These are phyloP conservation scores for Rhytidhysteron rufulum DNA, from an alignment of 2,329 filamentous ascomycete genomes.

Conservation along the genomic window DNA sequence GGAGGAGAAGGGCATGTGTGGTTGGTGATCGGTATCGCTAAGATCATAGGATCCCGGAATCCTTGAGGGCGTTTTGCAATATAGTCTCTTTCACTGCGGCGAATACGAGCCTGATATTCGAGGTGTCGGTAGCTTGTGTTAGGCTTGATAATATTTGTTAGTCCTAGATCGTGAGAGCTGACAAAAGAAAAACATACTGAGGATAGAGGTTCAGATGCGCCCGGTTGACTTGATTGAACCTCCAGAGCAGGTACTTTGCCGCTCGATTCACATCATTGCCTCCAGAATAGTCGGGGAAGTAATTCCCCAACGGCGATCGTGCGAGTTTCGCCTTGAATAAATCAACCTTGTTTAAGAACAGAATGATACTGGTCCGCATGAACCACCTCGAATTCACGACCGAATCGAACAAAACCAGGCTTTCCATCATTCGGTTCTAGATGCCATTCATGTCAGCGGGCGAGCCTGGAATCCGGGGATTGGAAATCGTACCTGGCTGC, in stretches of 20 bases:
- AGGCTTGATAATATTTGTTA: constrained; percentile 57
- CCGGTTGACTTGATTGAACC: constrained; percentile 97
- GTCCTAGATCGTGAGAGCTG: constrained; percentile 7
- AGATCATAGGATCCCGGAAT: constrained; percentile 79
- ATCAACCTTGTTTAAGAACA: constrained; percentile 99
- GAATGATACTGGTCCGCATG: constrained; percentile 96
- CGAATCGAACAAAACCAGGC: constrained; percentile 90
- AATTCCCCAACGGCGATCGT: constrained; percentile 85
- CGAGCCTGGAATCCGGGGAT: constrained; percentile 6
- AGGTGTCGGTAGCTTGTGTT: constrained; percentile 97
- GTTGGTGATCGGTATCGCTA: not conserved
- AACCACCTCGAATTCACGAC: constrained; percentile 99
- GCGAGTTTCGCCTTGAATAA: constrained; percentile 93
- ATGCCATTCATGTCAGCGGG: constrained; percentile 17
- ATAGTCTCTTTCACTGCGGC: constrained; percentile 99
- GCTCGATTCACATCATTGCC: constrained; percentile 98
- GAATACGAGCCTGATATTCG: constrained; percentile 96
- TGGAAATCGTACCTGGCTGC: constrained; percentile 71
- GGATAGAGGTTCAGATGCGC: constrained; percentile 95
- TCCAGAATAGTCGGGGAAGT: constrained; percentile 96
- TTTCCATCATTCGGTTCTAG: constrained; percentile 99
- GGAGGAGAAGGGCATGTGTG: constrained; percentile 1
- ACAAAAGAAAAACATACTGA: constrained; percentile 64
- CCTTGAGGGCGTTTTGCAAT: constrained; percentile 94
- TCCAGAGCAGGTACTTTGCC: constrained; percentile 95